Evolutionary conservation across 345 rosid genomes (phyloP).

Genomic region (Tarenaya hassleriana): DNA sequence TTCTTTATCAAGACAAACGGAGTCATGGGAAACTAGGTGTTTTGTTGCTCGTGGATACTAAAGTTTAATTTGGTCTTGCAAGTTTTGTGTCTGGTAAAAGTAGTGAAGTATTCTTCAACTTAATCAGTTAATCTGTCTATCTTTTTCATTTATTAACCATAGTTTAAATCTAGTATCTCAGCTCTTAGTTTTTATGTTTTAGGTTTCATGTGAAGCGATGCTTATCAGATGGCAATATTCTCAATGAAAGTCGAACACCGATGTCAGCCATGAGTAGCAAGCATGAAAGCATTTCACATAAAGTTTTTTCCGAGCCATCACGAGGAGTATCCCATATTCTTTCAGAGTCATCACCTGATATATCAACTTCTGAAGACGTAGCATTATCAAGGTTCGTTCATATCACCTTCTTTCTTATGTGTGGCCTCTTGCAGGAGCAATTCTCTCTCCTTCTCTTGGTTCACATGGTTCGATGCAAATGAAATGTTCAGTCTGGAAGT

Average conservation of each 20-base stretch:
- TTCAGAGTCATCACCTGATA: constrained; percentile 84
- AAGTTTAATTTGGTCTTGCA: constrained; percentile 3
- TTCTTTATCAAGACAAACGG: not conserved
- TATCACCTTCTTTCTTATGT: constrained; percentile 4
- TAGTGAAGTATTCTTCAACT: constrained; percentile 1
- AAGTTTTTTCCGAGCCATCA: constrained; percentile 40
- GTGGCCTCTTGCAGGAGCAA: not conserved
- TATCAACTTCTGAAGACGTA: constrained; percentile 67
- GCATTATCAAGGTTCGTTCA: constrained; percentile 62
- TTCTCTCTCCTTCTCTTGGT: not conserved
- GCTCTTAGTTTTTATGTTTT: constrained; percentile 22
- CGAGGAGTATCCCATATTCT: constrained; percentile 40
- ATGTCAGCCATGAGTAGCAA: constrained; percentile 41
- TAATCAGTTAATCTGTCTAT: too few species aligned
- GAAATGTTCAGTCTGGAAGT: not conserved
- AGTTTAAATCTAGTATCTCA: not conserved
- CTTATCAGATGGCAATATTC: constrained; percentile 88
- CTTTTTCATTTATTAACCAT: constrained; percentile 9
- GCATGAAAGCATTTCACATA: constrained; percentile 39
- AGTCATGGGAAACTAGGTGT: constrained; percentile 14
- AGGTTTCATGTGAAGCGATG: constrained; percentile 78
- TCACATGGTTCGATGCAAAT: not conserved
- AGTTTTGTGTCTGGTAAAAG: constrained; percentile 2
- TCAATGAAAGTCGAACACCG: constrained; percentile 41
- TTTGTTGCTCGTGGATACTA: not conserved